phyloP scores from a whole-genome alignment of 2,329 filamentous ascomycete genomes.

The Gremmenia infestans region DNA sequence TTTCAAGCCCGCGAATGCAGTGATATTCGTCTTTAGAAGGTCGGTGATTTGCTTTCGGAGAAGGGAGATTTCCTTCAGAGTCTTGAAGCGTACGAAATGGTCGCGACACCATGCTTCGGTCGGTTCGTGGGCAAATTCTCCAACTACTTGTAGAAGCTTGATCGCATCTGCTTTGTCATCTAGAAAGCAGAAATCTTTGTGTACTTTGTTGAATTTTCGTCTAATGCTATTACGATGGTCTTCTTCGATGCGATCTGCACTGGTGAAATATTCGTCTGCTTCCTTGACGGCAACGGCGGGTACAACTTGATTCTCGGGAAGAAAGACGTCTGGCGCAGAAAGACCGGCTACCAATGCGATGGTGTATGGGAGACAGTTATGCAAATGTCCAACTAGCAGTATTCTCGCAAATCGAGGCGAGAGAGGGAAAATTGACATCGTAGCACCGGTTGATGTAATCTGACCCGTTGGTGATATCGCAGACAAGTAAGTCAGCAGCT shows the following conservation, averaged over 20 bases:
- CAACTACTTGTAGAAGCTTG: constrained; percentile 83
- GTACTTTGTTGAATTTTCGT: constrained; percentile 61
- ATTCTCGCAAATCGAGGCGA: constrained; percentile 90
- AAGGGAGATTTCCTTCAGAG: constrained; percentile 78
- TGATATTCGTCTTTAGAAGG: constrained; percentile 71
- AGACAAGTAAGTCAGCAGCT: constrained; percentile 77
- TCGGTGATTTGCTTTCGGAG: constrained; percentile 78
- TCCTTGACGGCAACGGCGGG: constrained; percentile 47
- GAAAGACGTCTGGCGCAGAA: constrained; percentile 82
- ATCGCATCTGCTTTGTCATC: constrained; percentile 84
- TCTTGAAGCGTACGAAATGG: constrained; percentile 84
- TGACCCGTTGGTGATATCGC: constrained; percentile 68
- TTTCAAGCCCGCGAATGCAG: constrained; percentile 54
- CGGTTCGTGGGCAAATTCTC: constrained; percentile 74
- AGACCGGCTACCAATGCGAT: constrained; percentile 84
- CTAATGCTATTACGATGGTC: constrained; percentile 61
- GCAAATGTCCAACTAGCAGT: constrained; percentile 78
- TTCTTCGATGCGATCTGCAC: constrained; percentile 67
- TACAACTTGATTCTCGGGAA: constrained; percentile 74
- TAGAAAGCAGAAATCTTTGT: constrained; percentile 71
- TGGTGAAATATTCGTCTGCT: constrained; percentile 52
- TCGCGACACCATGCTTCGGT: constrained; percentile 70
- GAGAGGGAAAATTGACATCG: constrained; percentile 84
- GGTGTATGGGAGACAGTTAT: constrained; percentile 78
- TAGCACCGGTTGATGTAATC: constrained; percentile 75